Base-by-base conservation (phyloP, 495 filamentous ascomycete genomes). In the Schizothecium vesticola region DNA sequence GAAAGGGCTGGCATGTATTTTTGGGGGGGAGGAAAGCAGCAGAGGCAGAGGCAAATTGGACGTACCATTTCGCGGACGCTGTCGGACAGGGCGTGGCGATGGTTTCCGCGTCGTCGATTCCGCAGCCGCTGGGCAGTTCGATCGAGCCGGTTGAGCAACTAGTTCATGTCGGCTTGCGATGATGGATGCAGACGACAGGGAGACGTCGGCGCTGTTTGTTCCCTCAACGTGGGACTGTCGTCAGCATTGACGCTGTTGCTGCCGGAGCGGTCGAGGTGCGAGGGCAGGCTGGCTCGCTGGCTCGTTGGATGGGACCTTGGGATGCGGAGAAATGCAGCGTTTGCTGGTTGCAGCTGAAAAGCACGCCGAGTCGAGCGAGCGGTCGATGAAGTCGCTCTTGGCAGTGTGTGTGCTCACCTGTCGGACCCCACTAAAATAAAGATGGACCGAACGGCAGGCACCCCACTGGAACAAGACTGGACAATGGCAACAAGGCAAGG, bases 141-240 rank as follows among this genome's bases (percentile, higher is more conserved):
- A 70, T 72, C 66, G 69, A 76, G 71, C 67, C 64, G 72, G 55
- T 21, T 68, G 69, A 64, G 65, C 69, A 75, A 71, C 75, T 74
- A 76, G 67, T 77, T 76, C 74, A 77, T 77, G 69, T 51, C 72
- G 75, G 65, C 71, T 51, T 63, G 61, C 61, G 56, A 67, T 60
- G n/a, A 29, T 24, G 12, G 64, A 23, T 19, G 11, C 31, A 24
- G 56, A 55, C 65, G 64, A 25, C 21, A 13, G 21, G 22, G 13
- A 59, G 43, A 51, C 43, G 43, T 51, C 43, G 43, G 43, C 43
- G 43, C 6, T 51, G 43, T 51, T 51, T 33, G 19, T 51, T 19
- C 43, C 43, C 43, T 51, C 19, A 51, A 8, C 19, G 43, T n/a
- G 43, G 43, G 43, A 51, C 43, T 51, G 43, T 51, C 43, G 43